phyloP scores from a whole-genome alignment of 495 filamentous ascomycete species.

The Symbiotaphrina buchneri region DNA sequence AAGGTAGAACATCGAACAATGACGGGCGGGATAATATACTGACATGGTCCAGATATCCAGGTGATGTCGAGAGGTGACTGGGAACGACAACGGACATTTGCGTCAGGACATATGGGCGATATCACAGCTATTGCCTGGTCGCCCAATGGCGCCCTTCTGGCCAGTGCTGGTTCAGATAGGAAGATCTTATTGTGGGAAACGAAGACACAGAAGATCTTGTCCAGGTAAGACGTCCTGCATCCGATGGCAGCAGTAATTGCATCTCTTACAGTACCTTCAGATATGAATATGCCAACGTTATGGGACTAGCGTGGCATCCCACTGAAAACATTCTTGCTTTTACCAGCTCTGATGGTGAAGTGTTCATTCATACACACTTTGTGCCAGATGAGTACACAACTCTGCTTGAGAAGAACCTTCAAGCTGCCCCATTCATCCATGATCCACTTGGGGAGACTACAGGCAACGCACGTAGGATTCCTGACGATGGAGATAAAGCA shows the following conservation, averaged over 20 bases:
- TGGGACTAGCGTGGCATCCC: constrained; percentile 80
- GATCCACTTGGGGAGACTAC: constrained; percentile 54
- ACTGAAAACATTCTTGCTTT: constrained; percentile 71
- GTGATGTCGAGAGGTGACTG: constrained; percentile 71
- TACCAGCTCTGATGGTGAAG: constrained; percentile 71
- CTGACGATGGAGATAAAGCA: constrained; percentile 27
- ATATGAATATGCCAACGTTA: constrained; percentile 59
- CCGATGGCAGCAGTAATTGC: no score
- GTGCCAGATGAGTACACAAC: constrained; percentile 39
- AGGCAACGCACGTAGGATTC: constrained; percentile 32
- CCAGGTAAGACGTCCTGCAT: constrained; percentile 11
- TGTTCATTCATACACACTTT: constrained; percentile 71
- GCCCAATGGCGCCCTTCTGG: constrained; percentile 76
- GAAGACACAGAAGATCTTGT: constrained; percentile 57
- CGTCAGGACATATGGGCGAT: constrained; percentile 59
- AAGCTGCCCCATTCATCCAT: constrained; percentile 70
- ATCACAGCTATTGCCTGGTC: constrained; percentile 83
- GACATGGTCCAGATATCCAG: constrained; percentile 35
- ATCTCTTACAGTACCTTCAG: constrained; percentile 9
- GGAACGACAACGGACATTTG: constrained; percentile 59
- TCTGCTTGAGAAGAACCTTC: constrained; percentile 32
- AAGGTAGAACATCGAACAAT: constrained; percentile 12
- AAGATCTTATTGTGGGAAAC: constrained; percentile 76
- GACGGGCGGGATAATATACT: background rate
- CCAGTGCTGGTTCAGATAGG: constrained; percentile 61